Base-by-base conservation (phyloP, 768 basidiomycete species). In the Amanita exitialis region DNA sequence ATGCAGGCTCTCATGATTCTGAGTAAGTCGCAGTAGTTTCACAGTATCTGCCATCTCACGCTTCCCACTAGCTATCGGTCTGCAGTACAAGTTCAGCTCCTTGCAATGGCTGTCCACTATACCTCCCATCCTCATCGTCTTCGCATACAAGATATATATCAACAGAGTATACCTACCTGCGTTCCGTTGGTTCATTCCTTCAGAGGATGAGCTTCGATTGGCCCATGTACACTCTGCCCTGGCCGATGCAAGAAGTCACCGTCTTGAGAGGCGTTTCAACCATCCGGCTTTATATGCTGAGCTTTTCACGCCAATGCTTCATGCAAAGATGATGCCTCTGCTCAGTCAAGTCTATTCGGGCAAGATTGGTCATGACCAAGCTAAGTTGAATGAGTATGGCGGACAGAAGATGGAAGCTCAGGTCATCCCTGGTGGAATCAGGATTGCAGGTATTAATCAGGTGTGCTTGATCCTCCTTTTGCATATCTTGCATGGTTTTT, bases 281-380 rank as follows among this genome's bases (percentile, higher is more conserved):
- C 96, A 99, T 64, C 94, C 96, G 1, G 88, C 93, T 13, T 73
- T 99, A 43, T 81, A 92, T 57, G 67, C 78, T 10, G 90, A 94
- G 48, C 74, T 95, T 42, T 89, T 93, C 67, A 90, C 89, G 4
- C 90, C 87, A 0, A 87, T 90, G 86, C 64, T 92, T 46, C 90
- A 90, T 58, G 81, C 84, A 55, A 83, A 82, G 65, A 86, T 90
- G 86, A 83, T 88, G 78, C 83, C 77, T 6, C 69, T 92, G 20
- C 70, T 92, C 18, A 66, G 71, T 32, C 78, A 90, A 54, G 86
- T 92, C 23, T 92, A 90, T 61, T 68, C 75, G 36, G 90, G 90
- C 57, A 84, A 80, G 63, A 74, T 89, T 48, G 77, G 69, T 7
- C 75, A 63, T 34, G 77, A 82, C 47, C 72, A 81, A 53, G 71